Percentiles rank a stretch among this genome's conserved stretches.
phyloP scores from a whole-genome alignment of 208 protist species.

The Trypanosoma mega region DNA sequence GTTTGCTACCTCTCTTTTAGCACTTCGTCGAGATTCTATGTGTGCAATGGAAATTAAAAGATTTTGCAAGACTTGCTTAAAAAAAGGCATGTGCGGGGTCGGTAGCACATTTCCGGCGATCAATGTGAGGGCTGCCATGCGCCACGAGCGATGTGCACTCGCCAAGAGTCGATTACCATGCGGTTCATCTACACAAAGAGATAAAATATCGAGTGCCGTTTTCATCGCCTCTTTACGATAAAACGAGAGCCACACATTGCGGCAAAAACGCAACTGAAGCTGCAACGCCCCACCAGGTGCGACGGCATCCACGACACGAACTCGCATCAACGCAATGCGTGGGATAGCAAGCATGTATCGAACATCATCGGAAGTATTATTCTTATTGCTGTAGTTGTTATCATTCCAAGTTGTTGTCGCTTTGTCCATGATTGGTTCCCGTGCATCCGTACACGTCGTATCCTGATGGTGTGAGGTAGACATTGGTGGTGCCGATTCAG shows the following conservation, averaged over 20 bases:
- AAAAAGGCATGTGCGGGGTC: constrained; percentile 28
- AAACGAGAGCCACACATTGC: constrained; percentile 22
- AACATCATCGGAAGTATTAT: not conserved
- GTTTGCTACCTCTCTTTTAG: not conserved
- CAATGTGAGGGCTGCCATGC: constrained; percentile 44
- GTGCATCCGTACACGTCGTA: not conserved
- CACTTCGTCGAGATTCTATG: constrained; percentile 8
- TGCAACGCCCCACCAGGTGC: not conserved
- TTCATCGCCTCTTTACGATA: not conserved
- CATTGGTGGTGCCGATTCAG: not conserved
- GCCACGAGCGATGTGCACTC: constrained; percentile 40
- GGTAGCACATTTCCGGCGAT: constrained; percentile 38
- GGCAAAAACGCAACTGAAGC: constrained; percentile 25
- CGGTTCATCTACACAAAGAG: not conserved
- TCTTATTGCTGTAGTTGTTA: not conserved
- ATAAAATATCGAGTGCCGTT: constrained; percentile 3
- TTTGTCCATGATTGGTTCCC: not conserved
- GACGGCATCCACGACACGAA: not conserved
- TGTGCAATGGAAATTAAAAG: constrained; percentile 34
- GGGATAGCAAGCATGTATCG: constrained; percentile 19
- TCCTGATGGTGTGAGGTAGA: not conserved
- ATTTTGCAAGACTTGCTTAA: constrained; percentile 39
- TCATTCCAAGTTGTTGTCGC: too few species aligned
- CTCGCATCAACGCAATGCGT: constrained; percentile 20
- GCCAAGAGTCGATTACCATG: constrained; percentile 42